Conservation (phyloP, 306 rosid genomes). For the Rosa chinensis region DNA sequence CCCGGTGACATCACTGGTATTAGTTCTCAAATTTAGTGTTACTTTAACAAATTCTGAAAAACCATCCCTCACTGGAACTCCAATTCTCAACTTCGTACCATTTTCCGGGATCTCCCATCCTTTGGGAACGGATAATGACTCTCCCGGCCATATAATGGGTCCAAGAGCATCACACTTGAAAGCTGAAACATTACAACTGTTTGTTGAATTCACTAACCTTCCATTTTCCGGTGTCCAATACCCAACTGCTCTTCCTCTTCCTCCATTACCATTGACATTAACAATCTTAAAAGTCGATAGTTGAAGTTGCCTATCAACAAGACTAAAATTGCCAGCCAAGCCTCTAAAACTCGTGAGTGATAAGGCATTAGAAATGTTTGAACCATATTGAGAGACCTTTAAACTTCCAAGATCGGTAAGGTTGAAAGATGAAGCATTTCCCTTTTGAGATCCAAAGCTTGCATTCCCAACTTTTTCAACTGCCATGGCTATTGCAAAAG, state of each 20-base stretch:
- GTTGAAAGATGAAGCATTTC: slow-evolving; percentile 9
- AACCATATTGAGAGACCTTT: slow-evolving; percentile 20
- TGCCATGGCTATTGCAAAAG: slow-evolving; percentile 38
- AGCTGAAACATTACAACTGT: too few relatives aligned
- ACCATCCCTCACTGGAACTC: slow-evolving; percentile 36
- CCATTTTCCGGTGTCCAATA: too few relatives aligned
- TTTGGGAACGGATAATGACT: slow-evolving; percentile 28
- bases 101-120: slow-evolving; percentile 36
- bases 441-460: neutral
- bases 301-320: neutral
- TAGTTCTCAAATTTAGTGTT: slow-evolving; percentile 3
- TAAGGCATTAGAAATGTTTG: slow-evolving; percentile 34
- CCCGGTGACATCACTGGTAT: slow-evolving; percentile 26
- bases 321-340: slow-evolving; percentile 7
- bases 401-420: slow-evolving; percentile 29
- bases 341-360: slow-evolving; percentile 5
- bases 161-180: slow-evolving; percentile 3
- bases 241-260: too few relatives aligned
- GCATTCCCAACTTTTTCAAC: slow-evolving; percentile 28
- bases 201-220: too few relatives aligned
- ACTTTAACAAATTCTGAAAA: slow-evolving; percentile 34
- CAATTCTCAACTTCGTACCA: slow-evolving; percentile 33
- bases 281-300: slow-evolving; percentile 10
- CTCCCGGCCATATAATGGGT: slow-evolving; percentile 41
- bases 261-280: slow-evolving; percentile 34